These are phyloP conservation scores for Hypoxylon rubiginosum DNA, from an alignment of 2,329 filamentous ascomycete species.

Conservation along the genomic window DNA sequence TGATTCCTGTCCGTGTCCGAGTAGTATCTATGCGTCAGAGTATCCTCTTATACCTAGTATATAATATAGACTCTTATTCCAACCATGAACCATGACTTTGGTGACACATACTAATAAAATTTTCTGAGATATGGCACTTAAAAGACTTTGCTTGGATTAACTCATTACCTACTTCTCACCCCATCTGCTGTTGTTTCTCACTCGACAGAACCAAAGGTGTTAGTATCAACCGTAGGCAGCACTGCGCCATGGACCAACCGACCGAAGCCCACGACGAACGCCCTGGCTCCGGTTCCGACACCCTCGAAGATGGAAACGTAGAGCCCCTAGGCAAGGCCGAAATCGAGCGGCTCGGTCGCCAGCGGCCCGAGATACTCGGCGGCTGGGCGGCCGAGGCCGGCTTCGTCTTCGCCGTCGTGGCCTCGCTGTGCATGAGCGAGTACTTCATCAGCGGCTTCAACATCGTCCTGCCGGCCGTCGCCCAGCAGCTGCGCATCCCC, in stretches of 20 bases:
- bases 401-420: slow-evolving; percentile 70
- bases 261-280: slow-evolving; percentile 26
- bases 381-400: slow-evolving; percentile 66
- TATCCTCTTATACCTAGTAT: slow-evolving; percentile 10
- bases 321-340: slow-evolving; percentile 45
- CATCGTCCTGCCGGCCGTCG: slow-evolving; percentile 77
- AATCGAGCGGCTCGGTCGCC: slow-evolving; percentile 70
- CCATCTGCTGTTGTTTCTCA: not conserved
- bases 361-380: slow-evolving; percentile 67
- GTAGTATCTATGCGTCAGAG: not conserved
- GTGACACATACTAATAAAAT: not conserved
- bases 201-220: not conserved
- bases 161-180: not conserved
- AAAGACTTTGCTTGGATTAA: not conserved
- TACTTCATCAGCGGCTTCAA: slow-evolving; percentile 84
- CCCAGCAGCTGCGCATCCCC: slow-evolving; percentile 73
- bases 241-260: slow-evolving; percentile 21
- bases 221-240: not conserved
- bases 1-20: slow-evolving; percentile 7
- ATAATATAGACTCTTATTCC: slow-evolving; percentile 12
- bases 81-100: slow-evolving; percentile 24
- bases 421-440: slow-evolving; percentile 74
- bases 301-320: slow-evolving; percentile 35
- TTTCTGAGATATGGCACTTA: slow-evolving; percentile 4
- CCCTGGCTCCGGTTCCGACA: slow-evolving; percentile 25